A percentile compares a stretch with the other conserved stretches of the same genome.
Evolutionary conservation across 2,329 filamentous ascomycete genomes (phyloP).

Genomic region (Xylaria hypoxylon): DNA sequence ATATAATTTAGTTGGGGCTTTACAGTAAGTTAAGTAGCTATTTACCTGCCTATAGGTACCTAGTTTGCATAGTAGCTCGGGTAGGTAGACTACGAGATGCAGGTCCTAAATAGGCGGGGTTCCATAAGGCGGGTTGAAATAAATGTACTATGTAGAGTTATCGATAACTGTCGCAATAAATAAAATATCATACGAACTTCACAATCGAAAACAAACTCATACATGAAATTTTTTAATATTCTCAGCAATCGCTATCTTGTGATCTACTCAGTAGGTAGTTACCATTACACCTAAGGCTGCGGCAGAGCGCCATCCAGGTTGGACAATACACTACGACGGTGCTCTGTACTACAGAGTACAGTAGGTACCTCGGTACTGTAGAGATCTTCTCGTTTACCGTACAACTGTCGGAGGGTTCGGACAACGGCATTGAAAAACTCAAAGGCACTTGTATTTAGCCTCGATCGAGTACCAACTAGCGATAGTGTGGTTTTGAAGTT

Average conservation of each 20-base stretch:
- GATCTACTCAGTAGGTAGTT: neutral
- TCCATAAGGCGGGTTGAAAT: too few species aligned
- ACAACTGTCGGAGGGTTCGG: neutral
- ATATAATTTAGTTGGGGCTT: too few species aligned
- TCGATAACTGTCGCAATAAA: too few species aligned
- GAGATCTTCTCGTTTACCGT: slow-evolving; percentile 3
- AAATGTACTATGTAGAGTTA: too few species aligned
- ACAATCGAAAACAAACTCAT: too few species aligned
- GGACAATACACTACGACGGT: neutral
- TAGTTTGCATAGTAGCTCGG: too few species aligned
- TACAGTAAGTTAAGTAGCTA: too few species aligned
- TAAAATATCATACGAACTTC: too few species aligned
- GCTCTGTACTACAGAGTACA: neutral
- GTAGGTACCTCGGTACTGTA: neutral
- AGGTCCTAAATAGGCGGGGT: too few species aligned
- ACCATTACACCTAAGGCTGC: neutral
- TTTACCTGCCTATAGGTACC: too few species aligned
- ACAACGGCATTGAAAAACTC: neutral
- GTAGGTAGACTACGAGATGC: too few species aligned
- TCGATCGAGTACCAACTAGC: slow-evolving; percentile 8
- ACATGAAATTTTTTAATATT: too few species aligned
- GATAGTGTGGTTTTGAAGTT: neutral
- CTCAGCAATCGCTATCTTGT: neutral
- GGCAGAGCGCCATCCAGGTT: neutral
- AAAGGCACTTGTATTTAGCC: slow-evolving; percentile 1